A percentile compares a stretch with the other conserved stretches of the same genome.
phyloP scores from a whole-genome alignment of 2,329 filamentous ascomycete species.

The Colletotrichum graminicola region DNA sequence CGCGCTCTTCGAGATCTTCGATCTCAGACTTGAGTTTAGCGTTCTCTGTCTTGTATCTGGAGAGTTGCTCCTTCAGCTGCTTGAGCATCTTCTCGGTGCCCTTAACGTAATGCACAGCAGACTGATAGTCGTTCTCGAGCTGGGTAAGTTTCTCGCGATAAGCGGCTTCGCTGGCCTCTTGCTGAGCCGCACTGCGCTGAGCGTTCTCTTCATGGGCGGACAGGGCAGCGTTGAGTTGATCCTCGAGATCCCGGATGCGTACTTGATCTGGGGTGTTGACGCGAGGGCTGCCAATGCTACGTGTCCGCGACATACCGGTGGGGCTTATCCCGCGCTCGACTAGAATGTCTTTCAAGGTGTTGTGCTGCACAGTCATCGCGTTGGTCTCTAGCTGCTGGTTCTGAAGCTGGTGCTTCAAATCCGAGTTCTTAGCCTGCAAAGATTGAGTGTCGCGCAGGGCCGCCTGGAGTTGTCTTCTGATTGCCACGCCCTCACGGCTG shows the following conservation, averaged over 20 bases:
- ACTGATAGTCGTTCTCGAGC: slow-evolving; percentile 97
- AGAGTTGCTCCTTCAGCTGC: slow-evolving; percentile 97
- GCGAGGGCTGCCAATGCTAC: slow-evolving; percentile 78
- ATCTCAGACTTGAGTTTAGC: slow-evolving; percentile 84
- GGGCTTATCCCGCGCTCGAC: slow-evolving; percentile 89
- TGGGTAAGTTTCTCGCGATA: slow-evolving; percentile 95
- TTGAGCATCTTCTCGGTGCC: slow-evolving; percentile 99
- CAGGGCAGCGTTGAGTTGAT: slow-evolving; percentile 82
- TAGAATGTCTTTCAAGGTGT: slow-evolving; percentile 91
- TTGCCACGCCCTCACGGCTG: slow-evolving; percentile 89
- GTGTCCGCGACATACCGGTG: slow-evolving; percentile 76
- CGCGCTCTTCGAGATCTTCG: slow-evolving; percentile 71
- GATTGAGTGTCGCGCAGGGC: slow-evolving; percentile 85
- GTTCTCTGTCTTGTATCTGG: slow-evolving; percentile 91
- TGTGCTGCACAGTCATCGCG: slow-evolving; percentile 90
- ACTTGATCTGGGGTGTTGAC: slow-evolving; percentile 84
- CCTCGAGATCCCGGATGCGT: slow-evolving; percentile 86
- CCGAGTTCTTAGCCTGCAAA: slow-evolving; percentile 83
- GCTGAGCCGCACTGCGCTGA: slow-evolving; percentile 79
- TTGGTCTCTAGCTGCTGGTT: slow-evolving; percentile 94
- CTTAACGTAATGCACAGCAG: slow-evolving; percentile 97
- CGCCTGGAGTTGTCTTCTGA: slow-evolving; percentile 89
- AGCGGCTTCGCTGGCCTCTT: slow-evolving; percentile 86
- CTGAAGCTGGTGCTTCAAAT: slow-evolving; percentile 85
- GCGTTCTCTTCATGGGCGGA: slow-evolving; percentile 90